Conservation (phyloP, 176 grass and related monocot species). For the Oryza meridionalis region DNA sequence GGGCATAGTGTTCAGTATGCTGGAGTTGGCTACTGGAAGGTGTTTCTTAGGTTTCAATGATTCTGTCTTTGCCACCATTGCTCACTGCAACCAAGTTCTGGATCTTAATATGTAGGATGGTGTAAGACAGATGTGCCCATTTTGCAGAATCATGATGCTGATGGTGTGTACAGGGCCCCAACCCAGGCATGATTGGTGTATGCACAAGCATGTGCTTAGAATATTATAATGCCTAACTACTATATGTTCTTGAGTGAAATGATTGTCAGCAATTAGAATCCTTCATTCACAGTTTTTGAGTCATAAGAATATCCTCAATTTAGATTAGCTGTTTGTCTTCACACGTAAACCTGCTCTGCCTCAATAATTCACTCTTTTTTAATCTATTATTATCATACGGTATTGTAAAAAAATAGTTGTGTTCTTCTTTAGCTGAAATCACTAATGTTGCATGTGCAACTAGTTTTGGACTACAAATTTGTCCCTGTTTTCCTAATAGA, state of each 20-base stretch:
- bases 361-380: conserved; percentile 20
- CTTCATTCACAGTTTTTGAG: conserved; percentile 26
- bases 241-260: conserved; percentile 19
- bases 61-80: conserved; percentile 8
- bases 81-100: not conserved
- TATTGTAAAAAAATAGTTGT: not conserved
- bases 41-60: conserved; percentile 17
- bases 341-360: not conserved
- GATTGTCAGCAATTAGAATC: conserved; percentile 25
- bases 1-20: conserved; percentile 2
- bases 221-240: conserved; percentile 23
- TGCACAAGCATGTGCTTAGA: conserved; percentile 39
- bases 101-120: conserved; percentile 30
- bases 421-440: not conserved
- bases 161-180: conserved; percentile 14
- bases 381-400: not conserved
- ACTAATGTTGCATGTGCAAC: not conserved
- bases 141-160: conserved; percentile 30
- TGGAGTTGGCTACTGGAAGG: conserved; percentile 17
- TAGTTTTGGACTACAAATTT: not conserved
- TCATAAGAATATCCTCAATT: conserved; percentile 18
- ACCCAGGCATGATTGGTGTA: conserved; percentile 22
- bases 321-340: not conserved
- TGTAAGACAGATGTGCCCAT: conserved; percentile 28
- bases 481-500: not conserved